phyloP scores from a whole-genome alignment of 2,329 filamentous ascomycete species.

The Ascocoryne sarcoides region DNA sequence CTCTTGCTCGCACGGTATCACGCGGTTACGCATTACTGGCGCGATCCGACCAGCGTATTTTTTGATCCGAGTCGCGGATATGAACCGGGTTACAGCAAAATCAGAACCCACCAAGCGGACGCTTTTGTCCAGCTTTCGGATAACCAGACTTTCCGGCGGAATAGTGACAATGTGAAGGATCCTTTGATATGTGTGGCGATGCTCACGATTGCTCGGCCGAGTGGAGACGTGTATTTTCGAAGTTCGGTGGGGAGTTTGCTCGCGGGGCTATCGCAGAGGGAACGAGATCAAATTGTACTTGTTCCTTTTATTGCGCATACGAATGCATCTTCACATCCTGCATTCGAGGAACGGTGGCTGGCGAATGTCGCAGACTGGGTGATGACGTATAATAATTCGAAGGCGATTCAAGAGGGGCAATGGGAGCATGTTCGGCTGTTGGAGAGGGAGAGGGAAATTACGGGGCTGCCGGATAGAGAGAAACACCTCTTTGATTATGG shows the following conservation, averaged over 20 bases:
- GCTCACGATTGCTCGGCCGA: conserved; percentile 2
- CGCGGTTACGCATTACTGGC: no score
- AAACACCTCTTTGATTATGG: conserved; percentile 7
- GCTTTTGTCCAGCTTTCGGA: background rate
- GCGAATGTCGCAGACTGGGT: conserved; percentile 3
- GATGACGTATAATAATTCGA: conserved; percentile 4
- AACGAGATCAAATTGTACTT: conserved; percentile 4
- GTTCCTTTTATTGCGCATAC: conserved; percentile 6
- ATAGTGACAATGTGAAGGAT: background rate
- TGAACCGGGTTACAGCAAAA: background rate
- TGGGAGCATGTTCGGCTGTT: conserved; percentile 1
- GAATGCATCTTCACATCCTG: conserved; percentile 2
- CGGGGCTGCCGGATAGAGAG: conserved; percentile 2
- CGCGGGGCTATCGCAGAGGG: background rate
- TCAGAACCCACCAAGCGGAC: conserved; percentile 2
- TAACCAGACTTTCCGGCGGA: background rate
- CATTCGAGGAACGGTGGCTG: conserved; percentile 3
- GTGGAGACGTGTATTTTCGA: conserved; percentile 3
- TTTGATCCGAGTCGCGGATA: conserved; percentile 2
- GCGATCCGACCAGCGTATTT: conserved; percentile 4
- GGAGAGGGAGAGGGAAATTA: conserved; percentile 5
- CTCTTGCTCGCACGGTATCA: no score
- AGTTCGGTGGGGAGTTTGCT: conserved; percentile 3
- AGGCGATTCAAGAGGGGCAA: background rate
- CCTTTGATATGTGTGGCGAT: conserved; percentile 3